Conservation (phyloP, 208 protist species). For the Acanthamoeba triangularis region DNA sequence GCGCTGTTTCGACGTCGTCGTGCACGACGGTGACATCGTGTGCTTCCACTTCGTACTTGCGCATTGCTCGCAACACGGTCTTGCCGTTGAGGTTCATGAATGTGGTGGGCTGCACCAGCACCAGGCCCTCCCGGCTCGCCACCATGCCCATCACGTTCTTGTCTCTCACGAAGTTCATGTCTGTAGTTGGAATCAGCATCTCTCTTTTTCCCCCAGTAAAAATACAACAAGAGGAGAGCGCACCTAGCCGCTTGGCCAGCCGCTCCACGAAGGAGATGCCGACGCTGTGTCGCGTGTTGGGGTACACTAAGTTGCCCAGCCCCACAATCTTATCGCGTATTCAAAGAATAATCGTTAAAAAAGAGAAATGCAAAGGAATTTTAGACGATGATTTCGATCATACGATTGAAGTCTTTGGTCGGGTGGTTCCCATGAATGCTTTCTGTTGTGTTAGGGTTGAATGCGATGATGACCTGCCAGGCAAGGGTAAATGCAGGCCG, state of each 20-base stretch:
- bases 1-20: conserved; percentile 57
- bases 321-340: conserved; percentile 28
- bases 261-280: conserved; percentile 54
- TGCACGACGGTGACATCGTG: conserved; percentile 57
- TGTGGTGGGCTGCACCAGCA: conserved; percentile 71
- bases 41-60: conserved; percentile 31
- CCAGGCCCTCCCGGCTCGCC: conserved; percentile 51
- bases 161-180: conserved; percentile 28
- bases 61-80: conserved; percentile 31
- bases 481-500: neutral
- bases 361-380: neutral
- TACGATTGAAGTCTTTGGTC: conserved; percentile 12
- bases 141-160: conserved; percentile 39
- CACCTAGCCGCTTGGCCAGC: neutral
- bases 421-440: neutral
- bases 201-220: too few relatives aligned
- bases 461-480: neutral
- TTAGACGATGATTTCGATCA: neutral
- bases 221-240: neutral
- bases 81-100: conserved; percentile 73
- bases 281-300: conserved; percentile 64
- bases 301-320: conserved; percentile 33
- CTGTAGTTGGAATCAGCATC: neutral
- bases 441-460: neutral
- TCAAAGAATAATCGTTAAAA: neutral